Evolutionary conservation across 1,284 basidiomycete species (phyloP).

Genomic region (Fomitopsis palustris): DNA sequence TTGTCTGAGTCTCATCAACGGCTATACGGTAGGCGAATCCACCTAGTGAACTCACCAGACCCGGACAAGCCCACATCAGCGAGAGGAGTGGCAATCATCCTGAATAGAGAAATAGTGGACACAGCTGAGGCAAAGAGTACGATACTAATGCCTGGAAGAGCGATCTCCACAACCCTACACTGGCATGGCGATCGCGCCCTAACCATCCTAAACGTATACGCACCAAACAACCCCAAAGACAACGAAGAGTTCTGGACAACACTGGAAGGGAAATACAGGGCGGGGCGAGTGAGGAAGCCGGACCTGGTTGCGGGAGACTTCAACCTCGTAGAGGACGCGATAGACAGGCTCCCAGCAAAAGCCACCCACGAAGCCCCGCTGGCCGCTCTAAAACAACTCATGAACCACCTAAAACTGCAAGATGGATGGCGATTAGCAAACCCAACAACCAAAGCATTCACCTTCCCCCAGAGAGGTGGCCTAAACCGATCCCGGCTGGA

Average conservation of each 20-base stretch:
- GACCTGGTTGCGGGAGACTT: neutral
- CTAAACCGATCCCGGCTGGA: neutral
- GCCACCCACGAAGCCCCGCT: neutral
- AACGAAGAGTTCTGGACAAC: neutral
- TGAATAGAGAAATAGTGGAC: neutral
- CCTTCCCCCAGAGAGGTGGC: neutral
- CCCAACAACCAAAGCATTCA: neutral
- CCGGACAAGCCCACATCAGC: neutral
- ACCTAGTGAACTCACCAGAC: neutral
- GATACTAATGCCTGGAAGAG: neutral
- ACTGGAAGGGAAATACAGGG: neutral
- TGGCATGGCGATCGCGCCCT: neutral
- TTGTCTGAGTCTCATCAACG: no score
- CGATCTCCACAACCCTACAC: neutral
- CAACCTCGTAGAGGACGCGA: neutral
- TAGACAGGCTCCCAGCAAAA: neutral
- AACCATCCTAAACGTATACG: neutral
- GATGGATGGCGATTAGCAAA: neutral
- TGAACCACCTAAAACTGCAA: neutral
- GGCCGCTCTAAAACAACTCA: neutral
- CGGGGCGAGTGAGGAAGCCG: neutral
- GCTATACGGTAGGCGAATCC: neutral
- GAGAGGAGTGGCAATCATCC: neutral
- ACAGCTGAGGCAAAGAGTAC: no score
- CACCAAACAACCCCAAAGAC: neutral